phyloP scores from a whole-genome alignment of 192 early-diverging fungal genomes.

The Dimargaris cristalligena region DNA sequence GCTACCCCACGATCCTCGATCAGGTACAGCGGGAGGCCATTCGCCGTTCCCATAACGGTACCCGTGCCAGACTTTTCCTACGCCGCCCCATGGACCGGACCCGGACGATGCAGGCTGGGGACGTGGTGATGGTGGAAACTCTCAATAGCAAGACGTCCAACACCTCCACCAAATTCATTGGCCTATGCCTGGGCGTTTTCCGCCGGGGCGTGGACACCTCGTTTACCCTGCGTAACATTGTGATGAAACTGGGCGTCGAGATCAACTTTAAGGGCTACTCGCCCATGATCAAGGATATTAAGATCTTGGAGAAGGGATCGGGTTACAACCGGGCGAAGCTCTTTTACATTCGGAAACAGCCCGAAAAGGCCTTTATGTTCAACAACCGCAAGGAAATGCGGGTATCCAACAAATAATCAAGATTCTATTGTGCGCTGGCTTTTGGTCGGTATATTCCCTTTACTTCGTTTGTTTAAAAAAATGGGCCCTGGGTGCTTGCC shows the following conservation, averaged over 20 bases:
- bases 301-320: conserved; percentile 40
- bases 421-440: background rate
- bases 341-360: conserved; percentile 59
- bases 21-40: conserved; percentile 43
- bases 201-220: conserved; percentile 55
- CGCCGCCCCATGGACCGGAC: conserved; percentile 36
- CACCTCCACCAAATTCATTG: conserved; percentile 41
- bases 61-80: conserved; percentile 41
- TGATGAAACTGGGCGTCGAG: conserved; percentile 61
- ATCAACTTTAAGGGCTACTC: conserved; percentile 56
- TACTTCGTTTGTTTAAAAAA: background rate
- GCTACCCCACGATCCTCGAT: conserved; percentile 45
- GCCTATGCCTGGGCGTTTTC: conserved; percentile 54
- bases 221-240: conserved; percentile 61
- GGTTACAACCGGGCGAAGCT: conserved; percentile 55
- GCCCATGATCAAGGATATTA: conserved; percentile 55
- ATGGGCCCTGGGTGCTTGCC: background rate
- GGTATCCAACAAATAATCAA: background rate
- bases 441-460: too few species aligned
- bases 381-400: conserved; percentile 21
- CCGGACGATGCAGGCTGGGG: conserved; percentile 34
- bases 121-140: conserved; percentile 51
- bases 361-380: conserved; percentile 50
- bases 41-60: conserved; percentile 33
- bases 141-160: conserved; percentile 34